These are phyloP conservation scores for Verticillium dahliae DNA, from an alignment of 2,329 filamentous ascomycete genomes.

Conservation along the genomic window DNA sequence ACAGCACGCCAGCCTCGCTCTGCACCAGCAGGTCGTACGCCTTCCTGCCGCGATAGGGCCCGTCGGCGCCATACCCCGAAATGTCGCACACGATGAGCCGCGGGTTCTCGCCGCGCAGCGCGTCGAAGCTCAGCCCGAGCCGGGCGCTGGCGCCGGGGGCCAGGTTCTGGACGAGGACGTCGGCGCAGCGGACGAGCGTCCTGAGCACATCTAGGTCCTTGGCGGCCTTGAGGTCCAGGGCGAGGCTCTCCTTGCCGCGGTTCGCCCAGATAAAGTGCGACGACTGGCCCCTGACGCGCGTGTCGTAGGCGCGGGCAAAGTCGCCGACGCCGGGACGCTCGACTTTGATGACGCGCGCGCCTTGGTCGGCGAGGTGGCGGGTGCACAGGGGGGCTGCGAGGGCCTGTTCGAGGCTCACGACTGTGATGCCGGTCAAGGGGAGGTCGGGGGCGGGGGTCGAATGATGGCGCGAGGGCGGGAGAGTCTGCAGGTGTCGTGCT, in stretches of 20 bases:
- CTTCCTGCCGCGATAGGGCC: constrained; percentile 47
- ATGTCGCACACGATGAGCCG: constrained; percentile 47
- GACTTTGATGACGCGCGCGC: constrained; percentile 48
- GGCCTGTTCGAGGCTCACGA: constrained; percentile 47
- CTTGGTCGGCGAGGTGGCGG: constrained; percentile 45
- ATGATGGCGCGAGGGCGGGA: neutral
- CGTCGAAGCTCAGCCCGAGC: constrained; percentile 39
- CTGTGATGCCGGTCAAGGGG: constrained; percentile 35
- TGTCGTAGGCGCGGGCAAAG: constrained; percentile 45
- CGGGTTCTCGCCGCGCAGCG: constrained; percentile 31
- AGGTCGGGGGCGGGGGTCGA: neutral
- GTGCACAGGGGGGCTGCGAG: constrained; percentile 50
- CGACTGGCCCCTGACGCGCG: constrained; percentile 38
- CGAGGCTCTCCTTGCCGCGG: constrained; percentile 46
- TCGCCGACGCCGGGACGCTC: constrained; percentile 45
- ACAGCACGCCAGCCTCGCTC: constrained; percentile 45
- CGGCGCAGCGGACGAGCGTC: constrained; percentile 34
- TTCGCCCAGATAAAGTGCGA: constrained; percentile 53
- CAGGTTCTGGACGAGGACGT: constrained; percentile 48
- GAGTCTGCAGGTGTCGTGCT: neutral
- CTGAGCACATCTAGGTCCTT: constrained; percentile 35
- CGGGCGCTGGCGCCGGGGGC: constrained; percentile 41
- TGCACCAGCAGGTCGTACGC: constrained; percentile 50
- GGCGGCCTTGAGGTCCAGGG: constrained; percentile 39
- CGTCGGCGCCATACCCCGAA: constrained; percentile 43